Evolutionary conservation across 768 basidiomycete genomes (phyloP).

Genomic region (Gymnopilus junonius): DNA sequence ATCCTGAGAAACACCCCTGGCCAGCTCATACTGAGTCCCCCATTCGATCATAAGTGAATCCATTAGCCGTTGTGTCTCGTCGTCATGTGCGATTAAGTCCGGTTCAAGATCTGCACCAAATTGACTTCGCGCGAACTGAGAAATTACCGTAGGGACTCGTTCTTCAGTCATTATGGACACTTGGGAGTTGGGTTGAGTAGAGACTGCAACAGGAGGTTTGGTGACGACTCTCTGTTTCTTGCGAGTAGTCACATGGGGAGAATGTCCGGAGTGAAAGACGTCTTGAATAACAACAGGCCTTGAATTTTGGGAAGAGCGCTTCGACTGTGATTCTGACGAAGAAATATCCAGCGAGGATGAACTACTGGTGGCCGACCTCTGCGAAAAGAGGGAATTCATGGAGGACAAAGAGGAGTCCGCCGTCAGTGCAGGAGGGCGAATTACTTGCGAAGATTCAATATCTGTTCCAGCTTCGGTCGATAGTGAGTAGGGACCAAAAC

Average conservation of each 20-base stretch:
- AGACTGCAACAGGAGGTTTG: background rate
- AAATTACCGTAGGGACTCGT: background rate
- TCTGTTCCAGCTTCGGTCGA: slow-evolving; percentile 5
- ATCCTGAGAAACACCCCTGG: slow-evolving; percentile 41
- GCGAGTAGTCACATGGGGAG: slow-evolving; percentile 12
- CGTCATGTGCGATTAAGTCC: slow-evolving; percentile 40
- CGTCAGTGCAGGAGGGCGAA: background rate
- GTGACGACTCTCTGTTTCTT: background rate
- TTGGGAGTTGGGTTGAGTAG: background rate
- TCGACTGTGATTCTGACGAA: background rate
- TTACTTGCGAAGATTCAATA: background rate
- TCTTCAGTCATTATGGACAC: background rate
- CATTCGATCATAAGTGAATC: slow-evolving; percentile 43
- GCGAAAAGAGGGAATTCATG: slow-evolving; percentile 8
- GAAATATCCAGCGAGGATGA: slow-evolving; percentile 4
- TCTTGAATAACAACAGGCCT: slow-evolving; percentile 4
- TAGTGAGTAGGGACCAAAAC: background rate
- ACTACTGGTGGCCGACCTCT: slow-evolving; percentile 5
- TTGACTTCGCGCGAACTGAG: slow-evolving; percentile 17
- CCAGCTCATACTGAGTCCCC: slow-evolving; percentile 52
- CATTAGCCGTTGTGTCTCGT: slow-evolving; percentile 35
- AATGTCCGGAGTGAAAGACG: slow-evolving; percentile 1
- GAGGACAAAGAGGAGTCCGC: slow-evolving; percentile 20
- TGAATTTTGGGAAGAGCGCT: background rate
- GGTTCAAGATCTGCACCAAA: slow-evolving; percentile 32